A percentile compares a stretch with the other conserved stretches of the same genome.
Evolutionary conservation across 345 rosid genomes (phyloP).

Genomic region (Trapa incisa): DNA sequence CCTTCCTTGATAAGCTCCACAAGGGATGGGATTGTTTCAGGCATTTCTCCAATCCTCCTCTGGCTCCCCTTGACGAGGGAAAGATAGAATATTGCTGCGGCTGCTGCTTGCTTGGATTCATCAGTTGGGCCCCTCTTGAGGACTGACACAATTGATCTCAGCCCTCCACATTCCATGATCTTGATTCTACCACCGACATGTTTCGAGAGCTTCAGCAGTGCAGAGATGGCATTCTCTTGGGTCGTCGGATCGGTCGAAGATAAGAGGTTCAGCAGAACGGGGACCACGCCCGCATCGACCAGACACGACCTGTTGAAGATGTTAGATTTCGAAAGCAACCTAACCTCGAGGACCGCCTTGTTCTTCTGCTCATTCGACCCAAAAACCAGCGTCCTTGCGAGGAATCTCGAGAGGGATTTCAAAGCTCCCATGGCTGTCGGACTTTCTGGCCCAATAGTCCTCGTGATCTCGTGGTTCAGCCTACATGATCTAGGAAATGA

Average conservation of each 20-base stretch:
- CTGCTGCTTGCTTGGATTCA: conserved; percentile 53
- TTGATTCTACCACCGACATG: conserved; percentile 38
- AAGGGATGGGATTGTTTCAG: conserved; percentile 42
- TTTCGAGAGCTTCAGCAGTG: conserved; percentile 58
- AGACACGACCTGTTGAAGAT: conserved; percentile 49
- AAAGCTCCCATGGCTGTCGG: conserved; percentile 36
- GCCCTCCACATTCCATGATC: conserved; percentile 48
- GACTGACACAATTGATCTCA: conserved; percentile 30
- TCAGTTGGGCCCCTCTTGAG: conserved; percentile 39
- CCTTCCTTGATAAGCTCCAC: conserved; percentile 42
- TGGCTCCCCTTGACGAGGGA: conserved; percentile 47
- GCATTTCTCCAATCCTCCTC: conserved; percentile 44
- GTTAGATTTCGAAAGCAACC: conserved; percentile 49
- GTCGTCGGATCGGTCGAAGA: conserved; percentile 14
- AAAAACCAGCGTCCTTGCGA: conserved; percentile 44
- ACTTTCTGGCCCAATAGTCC: conserved; percentile 42
- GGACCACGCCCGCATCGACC: conserved; percentile 45
- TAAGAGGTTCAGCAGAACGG: conserved; percentile 39
- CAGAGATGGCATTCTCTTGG: conserved; percentile 57
- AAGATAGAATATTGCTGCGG: conserved; percentile 59
- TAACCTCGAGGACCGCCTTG: conserved; percentile 55
- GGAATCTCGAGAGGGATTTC: conserved; percentile 32
- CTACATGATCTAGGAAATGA: conserved; percentile 23
- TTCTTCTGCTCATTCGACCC: conserved; percentile 39
- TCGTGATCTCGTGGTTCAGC: conserved; percentile 24